Conservation (phyloP, 1,139 yeast species). For the Magnusiomyces tetraspermus region DNA sequence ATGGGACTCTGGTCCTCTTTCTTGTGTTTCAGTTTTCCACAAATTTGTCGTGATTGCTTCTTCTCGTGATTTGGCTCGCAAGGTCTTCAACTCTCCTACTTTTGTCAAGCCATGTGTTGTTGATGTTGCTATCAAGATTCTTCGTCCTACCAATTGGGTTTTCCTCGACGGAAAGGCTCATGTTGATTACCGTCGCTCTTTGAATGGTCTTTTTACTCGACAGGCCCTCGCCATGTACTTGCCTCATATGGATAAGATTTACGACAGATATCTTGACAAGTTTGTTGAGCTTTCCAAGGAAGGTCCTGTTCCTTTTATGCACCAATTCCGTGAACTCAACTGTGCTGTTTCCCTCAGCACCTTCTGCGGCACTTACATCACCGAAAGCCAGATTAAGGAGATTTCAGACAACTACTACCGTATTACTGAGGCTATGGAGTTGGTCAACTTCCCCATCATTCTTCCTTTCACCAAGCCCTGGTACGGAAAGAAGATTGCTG, state of each 20-base stretch:
- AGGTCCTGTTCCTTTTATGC: slow-evolving; percentile 70
- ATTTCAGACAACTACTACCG: slow-evolving; percentile 87
- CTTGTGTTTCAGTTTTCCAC: slow-evolving; percentile 96
- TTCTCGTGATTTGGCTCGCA: slow-evolving; percentile 80
- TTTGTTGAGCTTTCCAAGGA: slow-evolving; percentile 48
- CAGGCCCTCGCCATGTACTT: slow-evolving; percentile 75
- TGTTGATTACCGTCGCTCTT: slow-evolving; percentile 79
- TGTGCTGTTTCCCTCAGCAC: slow-evolving; percentile 90
- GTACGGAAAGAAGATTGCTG: slow-evolving; percentile 93
- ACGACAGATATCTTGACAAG: slow-evolving; percentile 66
- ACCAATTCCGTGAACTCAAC: slow-evolving; percentile 87
- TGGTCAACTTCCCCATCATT: slow-evolving; percentile 94
- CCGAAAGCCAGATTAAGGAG: slow-evolving; percentile 75
- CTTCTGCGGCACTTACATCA: slow-evolving; percentile 90
- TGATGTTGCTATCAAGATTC: slow-evolving; percentile 86
- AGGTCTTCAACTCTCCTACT: slow-evolving; percentile 72
- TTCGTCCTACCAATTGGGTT: slow-evolving; percentile 96
- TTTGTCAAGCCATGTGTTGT: slow-evolving; percentile 96
- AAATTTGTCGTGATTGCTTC: slow-evolving; percentile 95
- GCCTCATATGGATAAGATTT: slow-evolving; percentile 73
- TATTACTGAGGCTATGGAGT: slow-evolving; percentile 90
- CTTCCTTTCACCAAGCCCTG: slow-evolving; percentile 93
- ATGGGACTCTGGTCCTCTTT: slow-evolving; percentile 89
- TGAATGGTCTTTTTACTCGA: slow-evolving; percentile 81
- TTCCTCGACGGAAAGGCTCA: slow-evolving; percentile 94